Evolutionary conservation across 345 rosid genomes (phyloP), one percentile per base, ranked within the genome.

Genomic region (Euphorbia pulcherrima): DNA sequence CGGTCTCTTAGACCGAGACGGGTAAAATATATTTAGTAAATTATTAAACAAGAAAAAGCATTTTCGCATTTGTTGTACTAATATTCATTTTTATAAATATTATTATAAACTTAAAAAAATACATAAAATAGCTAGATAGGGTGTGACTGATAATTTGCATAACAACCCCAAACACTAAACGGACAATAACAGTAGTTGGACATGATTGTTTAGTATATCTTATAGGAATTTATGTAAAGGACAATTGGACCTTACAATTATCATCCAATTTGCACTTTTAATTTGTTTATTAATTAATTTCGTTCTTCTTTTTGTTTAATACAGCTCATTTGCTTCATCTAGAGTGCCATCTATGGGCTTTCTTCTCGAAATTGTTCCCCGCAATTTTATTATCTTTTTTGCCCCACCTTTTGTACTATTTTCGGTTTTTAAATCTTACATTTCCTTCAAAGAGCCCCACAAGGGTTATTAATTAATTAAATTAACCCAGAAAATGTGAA

Each of bases 281-380:
- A 21, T 41, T 12, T 54, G 30, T 71, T 62, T 63, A 30, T 54
- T 14, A 16, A 13, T 13, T 52, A 47, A 8, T 59, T 11, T 30
- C 14, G 41, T 17, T 39, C 20, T n/a, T 62, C 63, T 52, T 33
- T 33, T 33, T 33, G 55, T 4, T 51, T 62, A 44, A 2, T 44
- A 68, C 83, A 77, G 83, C 79, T 74, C 74, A 77, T 41, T n/a
- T 23, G 68, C 55, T 60, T 68, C 64, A 63, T 33, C 24, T 17
- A 39, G 3, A 28, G 21, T 17, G 61, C 51, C 50, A 21, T 17
- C 50, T 54, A 30, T 59, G 60, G 73, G 33, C 71, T 60, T 33
- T 65, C 70, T 68, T 60, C 55, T 61, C 51, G 71, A 57, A 57
- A 72, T 8, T 44, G 48, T 44, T 44, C 48, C 65, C 55, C 74